phyloP scores from a whole-genome alignment of 768 basidiomycete species.

The Russula brevipes region DNA sequence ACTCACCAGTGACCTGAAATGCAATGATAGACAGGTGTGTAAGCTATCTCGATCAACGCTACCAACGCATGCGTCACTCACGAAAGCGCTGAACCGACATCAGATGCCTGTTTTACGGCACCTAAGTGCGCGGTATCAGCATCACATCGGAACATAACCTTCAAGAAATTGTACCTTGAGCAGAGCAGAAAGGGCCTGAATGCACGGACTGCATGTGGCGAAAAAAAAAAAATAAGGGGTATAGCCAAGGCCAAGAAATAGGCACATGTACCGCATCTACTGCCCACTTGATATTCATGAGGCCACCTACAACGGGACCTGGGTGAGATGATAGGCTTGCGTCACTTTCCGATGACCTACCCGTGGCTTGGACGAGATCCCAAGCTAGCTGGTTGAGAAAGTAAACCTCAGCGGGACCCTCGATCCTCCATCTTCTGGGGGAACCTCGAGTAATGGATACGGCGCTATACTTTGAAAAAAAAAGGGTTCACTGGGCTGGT shows the following conservation, averaged over 20 bases:
- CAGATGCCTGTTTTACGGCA: not conserved
- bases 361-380: conserved; percentile 28
- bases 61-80: not conserved
- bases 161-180: not conserved
- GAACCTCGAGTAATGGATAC: not conserved
- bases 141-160: not conserved
- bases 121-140: not conserved
- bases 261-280: not conserved
- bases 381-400: conserved; percentile 28
- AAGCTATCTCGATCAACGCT: not conserved
- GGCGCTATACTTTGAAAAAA: not conserved
- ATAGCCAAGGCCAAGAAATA: not conserved
- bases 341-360: not conserved
- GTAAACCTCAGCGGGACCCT: conserved; percentile 38
- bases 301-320: not conserved
- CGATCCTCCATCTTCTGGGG: not conserved
- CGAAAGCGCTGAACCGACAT: not conserved
- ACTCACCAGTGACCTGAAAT: not conserved
- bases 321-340: not conserved
- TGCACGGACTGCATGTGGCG: not conserved
- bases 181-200: not conserved
- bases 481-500: not conserved
- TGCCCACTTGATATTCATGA: conserved; percentile 1
- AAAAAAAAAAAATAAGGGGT: not conserved
- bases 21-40: not conserved